Percentiles rank a stretch among this genome's conserved stretches.
These are phyloP conservation scores for Hortiboletus flavorubellus DNA, from an alignment of 768 basidiomycete species.

Conservation along the genomic window DNA sequence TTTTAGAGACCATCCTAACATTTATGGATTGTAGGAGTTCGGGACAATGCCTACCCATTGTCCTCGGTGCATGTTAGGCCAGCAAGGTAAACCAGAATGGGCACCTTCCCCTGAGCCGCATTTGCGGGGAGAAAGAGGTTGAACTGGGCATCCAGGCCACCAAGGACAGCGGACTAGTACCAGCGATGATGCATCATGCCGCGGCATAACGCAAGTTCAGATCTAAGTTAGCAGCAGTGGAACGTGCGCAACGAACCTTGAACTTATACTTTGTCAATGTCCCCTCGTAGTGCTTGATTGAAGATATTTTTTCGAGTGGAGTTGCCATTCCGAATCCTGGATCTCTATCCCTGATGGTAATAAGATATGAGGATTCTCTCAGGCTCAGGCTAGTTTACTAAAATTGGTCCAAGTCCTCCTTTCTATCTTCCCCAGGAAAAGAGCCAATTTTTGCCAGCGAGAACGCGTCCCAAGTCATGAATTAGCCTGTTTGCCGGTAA, in stretches of 20 bases:
- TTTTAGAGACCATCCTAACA: not conserved
- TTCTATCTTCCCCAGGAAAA: not conserved
- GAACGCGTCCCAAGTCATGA: too few relatives aligned
- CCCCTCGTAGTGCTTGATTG: constrained; percentile 80
- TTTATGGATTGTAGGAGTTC: not conserved
- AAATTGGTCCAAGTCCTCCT: not conserved
- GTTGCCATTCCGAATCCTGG: constrained; percentile 10
- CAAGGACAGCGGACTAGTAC: constrained; percentile 63
- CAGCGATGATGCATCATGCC: not conserved
- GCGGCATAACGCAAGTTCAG: not conserved
- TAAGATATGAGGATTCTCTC: constrained; percentile 1
- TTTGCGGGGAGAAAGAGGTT: constrained; percentile 84
- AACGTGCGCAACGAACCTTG: constrained; percentile 45
- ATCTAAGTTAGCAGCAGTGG: not conserved
- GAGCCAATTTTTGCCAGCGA: not conserved
- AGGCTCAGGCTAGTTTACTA: not conserved
- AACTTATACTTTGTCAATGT: constrained; percentile 84
- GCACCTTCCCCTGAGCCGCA: constrained; percentile 53
- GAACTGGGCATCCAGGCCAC: constrained; percentile 70
- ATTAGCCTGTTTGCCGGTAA: not conserved
- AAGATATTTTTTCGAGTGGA: constrained; percentile 64
- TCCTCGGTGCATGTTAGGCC: constrained; percentile 92
- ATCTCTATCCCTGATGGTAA: not conserved
- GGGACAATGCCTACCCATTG: constrained; percentile 60
- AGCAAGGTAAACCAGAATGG: constrained; percentile 82